Percentiles rank a stretch among this genome's conserved stretches.
These are phyloP conservation scores for Ascochyta lentis DNA, from an alignment of 2,329 filamentous ascomycete genomes.

Conservation along the genomic window DNA sequence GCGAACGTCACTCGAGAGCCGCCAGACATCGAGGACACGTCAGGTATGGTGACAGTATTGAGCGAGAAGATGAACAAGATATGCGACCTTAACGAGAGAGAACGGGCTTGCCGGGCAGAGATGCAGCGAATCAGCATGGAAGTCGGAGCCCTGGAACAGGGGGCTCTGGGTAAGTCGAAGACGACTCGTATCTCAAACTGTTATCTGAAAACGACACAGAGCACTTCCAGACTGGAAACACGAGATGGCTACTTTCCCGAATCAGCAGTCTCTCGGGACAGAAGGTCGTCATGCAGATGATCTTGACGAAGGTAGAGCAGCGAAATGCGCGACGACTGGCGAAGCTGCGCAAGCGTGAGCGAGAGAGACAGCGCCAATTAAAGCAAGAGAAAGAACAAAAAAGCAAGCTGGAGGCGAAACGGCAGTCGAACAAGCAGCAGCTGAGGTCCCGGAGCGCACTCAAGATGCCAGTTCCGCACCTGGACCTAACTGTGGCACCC, in stretches of 20 bases:
- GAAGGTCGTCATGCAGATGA: background rate
- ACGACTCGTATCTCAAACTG: too few relatives aligned
- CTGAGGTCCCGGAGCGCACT: background rate
- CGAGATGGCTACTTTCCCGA: background rate
- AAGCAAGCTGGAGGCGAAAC: background rate
- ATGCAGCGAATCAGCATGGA: background rate
- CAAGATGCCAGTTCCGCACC: background rate
- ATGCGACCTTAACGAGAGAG: background rate
- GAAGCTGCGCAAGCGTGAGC: background rate
- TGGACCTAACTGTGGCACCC: background rate
- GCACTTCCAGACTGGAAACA: background rate
- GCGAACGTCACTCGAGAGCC: too few relatives aligned
- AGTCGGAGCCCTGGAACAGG: background rate
- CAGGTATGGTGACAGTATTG: too few relatives aligned
- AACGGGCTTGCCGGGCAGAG: background rate
- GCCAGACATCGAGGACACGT: too few relatives aligned
- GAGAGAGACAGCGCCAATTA: background rate
- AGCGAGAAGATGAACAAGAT: background rate
- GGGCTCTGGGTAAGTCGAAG: background rate
- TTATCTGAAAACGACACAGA: background rate
- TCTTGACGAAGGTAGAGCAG: background rate
- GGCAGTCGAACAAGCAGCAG: background rate
- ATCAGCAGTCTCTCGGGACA: background rate
- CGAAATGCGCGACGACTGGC: background rate
- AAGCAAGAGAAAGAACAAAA: background rate